Evolutionary conservation across 495 filamentous ascomycete genomes (phyloP), one percentile per base, ranked within the genome.

Genomic region (Bathelium albidoporum): DNA sequence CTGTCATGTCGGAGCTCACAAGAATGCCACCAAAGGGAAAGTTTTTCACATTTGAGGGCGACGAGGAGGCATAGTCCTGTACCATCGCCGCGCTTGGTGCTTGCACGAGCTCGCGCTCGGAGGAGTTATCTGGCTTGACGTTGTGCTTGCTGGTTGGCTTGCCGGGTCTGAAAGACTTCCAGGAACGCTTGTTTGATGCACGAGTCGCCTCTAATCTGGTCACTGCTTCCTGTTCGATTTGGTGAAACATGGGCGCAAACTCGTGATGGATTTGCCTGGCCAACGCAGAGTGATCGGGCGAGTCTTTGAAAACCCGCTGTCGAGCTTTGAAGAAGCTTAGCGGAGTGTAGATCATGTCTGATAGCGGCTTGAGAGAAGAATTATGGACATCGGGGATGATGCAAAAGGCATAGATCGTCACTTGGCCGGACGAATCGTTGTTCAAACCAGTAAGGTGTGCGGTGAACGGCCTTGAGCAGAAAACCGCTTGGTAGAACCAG

Each of bases 291-390:
- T 79, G 77, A 63, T 85, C 82, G 0, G 76, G 73, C 34, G 77
- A 67, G 45, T 70, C 73, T 32, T 75, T 73, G 71, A 85, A 81
- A 10, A 80, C 74, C 59, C 83, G 82, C 65, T 85, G 82, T 61
- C 82, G 79, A 31, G 75, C 72, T 44, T 78, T 77, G 77, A 85
- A 86, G 62, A 86, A 80, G 16, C 77, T 78, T 32, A 83, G 72
- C 1, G 84, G 82, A 1, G 75, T 75, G 60, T 72, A 76, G 72
- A 59, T 76, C 65, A 64, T 77, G 74, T 34, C 72, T 66, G 53
- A 74, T 68, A 64, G 73, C 72, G 26, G 72, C 74, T 69, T 80
- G 71, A 65, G 29, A 12, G 73, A 68, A 32, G 61, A 59, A n/a
- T 63, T 66, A 64, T 86, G 76, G 10, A 80, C 75, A 64, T 82